phyloP scores from a whole-genome alignment of 169 alveolate species.

The Plasmodium billcollinsi region DNA sequence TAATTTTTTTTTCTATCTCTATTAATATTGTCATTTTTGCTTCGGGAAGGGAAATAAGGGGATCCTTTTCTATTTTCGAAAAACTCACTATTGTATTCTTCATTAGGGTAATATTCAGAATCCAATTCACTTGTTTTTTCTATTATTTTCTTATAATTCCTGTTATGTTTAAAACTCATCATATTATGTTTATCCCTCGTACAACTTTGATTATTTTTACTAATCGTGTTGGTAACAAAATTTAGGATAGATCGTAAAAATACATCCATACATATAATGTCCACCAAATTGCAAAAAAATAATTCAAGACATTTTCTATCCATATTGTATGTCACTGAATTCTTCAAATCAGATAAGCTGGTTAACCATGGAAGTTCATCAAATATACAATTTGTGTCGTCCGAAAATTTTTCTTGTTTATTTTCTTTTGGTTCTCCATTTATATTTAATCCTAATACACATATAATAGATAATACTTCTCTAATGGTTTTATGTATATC shows the following conservation, averaged over 20 bases:
- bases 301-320: constrained; percentile 65
- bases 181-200: constrained; percentile 10
- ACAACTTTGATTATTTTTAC: constrained; percentile 3
- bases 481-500: constrained; percentile 41
- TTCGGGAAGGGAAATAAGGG: too few species aligned
- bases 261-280: constrained; percentile 57
- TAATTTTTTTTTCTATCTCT: too few species aligned
- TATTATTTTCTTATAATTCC: constrained; percentile 10
- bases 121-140: constrained; percentile 6
- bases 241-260: constrained; percentile 22
- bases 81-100: not conserved
- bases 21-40: too few species aligned
- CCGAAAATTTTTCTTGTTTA: not conserved
- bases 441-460: constrained; percentile 68
- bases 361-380: constrained; percentile 76
- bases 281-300: constrained; percentile 70
- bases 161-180: constrained; percentile 8
- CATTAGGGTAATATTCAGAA: not conserved
- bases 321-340: constrained; percentile 64
- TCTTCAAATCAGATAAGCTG: constrained; percentile 52
- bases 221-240: constrained; percentile 18
- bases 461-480: constrained; percentile 57
- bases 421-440: constrained; percentile 42
- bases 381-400: constrained; percentile 9
- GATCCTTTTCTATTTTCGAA: not conserved